Conservation (phyloP, 805 yeast species). For the Candida nonsorbophila region DNA sequence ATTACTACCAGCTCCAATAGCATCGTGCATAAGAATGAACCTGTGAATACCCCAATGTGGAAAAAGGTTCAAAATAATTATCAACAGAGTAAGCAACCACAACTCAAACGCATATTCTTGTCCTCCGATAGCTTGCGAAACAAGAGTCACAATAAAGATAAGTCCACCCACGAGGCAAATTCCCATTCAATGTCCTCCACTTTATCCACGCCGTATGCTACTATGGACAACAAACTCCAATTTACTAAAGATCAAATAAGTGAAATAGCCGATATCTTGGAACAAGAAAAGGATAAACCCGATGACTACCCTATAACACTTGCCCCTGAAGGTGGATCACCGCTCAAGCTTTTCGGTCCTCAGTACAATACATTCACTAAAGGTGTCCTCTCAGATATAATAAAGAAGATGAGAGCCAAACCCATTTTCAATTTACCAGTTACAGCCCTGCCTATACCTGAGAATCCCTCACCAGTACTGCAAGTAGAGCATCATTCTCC, state of each 20-base stretch:
- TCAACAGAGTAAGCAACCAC: conserved; percentile 18
- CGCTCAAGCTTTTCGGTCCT: conserved; percentile 33
- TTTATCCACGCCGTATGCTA: conserved; percentile 32
- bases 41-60: conserved; percentile 30
- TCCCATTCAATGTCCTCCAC: conserved; percentile 26
- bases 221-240: conserved; percentile 9
- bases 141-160: conserved; percentile 11
- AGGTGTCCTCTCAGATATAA: conserved; percentile 22
- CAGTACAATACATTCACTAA: conserved; percentile 39
- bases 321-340: conserved; percentile 29
- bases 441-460: not conserved
- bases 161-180: conserved; percentile 3
- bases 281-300: conserved; percentile 14
- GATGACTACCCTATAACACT: conserved; percentile 10
- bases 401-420: too few relatives aligned
- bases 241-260: conserved; percentile 8
- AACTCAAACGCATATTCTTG: conserved; percentile 26
- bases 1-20: conserved; percentile 5
- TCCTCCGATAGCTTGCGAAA: too few relatives aligned
- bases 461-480: not conserved
- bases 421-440: too few relatives aligned
- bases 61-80: conserved; percentile 24
- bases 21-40: conserved; percentile 7
- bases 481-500: conserved; percentile 8
- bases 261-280: conserved; percentile 17